phyloP scores from a whole-genome alignment of 208 protist genomes.

The Angomonas desouzai region DNA sequence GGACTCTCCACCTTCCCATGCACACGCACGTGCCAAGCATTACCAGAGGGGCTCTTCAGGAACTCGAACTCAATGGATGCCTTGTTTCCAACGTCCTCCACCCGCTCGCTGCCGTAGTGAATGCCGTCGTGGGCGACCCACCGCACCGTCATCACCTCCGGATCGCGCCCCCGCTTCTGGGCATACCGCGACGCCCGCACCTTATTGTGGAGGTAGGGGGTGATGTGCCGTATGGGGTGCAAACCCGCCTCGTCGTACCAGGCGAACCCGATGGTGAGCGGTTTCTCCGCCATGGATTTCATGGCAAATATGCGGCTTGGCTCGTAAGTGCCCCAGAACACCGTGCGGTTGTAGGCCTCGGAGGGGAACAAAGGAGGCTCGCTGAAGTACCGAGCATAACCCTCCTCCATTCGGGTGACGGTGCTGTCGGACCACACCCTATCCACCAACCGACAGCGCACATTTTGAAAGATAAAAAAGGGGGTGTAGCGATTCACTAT shows the following conservation, averaged over 20 bases:
- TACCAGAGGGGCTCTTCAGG: slow-evolving; percentile 73
- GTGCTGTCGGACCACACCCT: slow-evolving; percentile 49
- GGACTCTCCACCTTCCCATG: slow-evolving; percentile 44
- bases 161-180: slow-evolving; percentile 29
- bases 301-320: slow-evolving; percentile 77
- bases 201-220: slow-evolving; percentile 67
- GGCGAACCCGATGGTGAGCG: slow-evolving; percentile 68
- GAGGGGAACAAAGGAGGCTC: slow-evolving; percentile 65
- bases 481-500: slow-evolving; percentile 63
- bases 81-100: slow-evolving; percentile 51
- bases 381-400: slow-evolving; percentile 53
- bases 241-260: slow-evolving; percentile 69
- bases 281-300: slow-evolving; percentile 58
- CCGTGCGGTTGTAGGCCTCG: slow-evolving; percentile 60
- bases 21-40: slow-evolving; percentile 77
- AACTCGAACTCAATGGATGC: slow-evolving; percentile 62
- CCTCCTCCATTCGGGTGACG: slow-evolving; percentile 41
- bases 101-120: slow-evolving; percentile 65
- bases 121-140: slow-evolving; percentile 76
- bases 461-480: slow-evolving; percentile 76
- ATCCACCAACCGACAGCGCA: slow-evolving; percentile 54
- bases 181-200: slow-evolving; percentile 38
- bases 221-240: slow-evolving; percentile 57
- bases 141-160: slow-evolving; percentile 54
- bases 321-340: slow-evolving; percentile 85